These are phyloP conservation scores for Potentilla sterilis DNA, from an alignment of 306 rosid genomes.

Conservation along the genomic window DNA sequence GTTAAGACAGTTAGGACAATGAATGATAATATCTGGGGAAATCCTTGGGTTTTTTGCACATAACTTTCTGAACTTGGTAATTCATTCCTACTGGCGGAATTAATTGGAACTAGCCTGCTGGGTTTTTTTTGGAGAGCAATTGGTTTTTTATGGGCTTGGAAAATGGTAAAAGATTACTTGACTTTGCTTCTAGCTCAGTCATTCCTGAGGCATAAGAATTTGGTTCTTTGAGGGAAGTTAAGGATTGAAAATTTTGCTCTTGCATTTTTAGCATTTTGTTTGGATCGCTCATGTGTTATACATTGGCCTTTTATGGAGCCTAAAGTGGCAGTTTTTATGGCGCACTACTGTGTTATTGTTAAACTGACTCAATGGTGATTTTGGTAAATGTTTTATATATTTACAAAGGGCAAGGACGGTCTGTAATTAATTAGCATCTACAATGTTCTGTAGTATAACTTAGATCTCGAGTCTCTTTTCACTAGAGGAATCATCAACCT, in stretches of 20 bases:
- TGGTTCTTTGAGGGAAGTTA: background rate
- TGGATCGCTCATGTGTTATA: conserved; percentile 4
- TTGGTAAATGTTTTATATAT: background rate
- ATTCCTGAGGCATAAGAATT: background rate
- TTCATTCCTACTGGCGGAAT: background rate
- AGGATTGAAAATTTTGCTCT: background rate
- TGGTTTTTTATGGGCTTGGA: background rate
- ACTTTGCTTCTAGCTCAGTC: background rate
- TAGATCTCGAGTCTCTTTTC: conserved; percentile 35
- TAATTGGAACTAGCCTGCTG: background rate
- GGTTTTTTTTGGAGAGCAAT: background rate
- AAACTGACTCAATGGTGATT: background rate
- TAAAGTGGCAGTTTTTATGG: background rate
- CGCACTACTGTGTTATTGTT: background rate
- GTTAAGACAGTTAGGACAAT: background rate
- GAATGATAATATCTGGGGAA: background rate
- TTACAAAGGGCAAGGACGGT: conserved; percentile 19
- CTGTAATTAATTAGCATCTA: conserved; percentile 18
- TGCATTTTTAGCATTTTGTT: background rate
- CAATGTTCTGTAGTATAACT: conserved; percentile 6
- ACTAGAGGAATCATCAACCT: conserved; percentile 34
- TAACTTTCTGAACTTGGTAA: background rate
- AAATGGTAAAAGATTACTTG: background rate
- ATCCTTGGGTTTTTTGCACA: background rate
- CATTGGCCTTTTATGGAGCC: background rate